Evolutionary conservation across 2,329 filamentous ascomycete species (phyloP).

Genomic region (Ophiostoma sp.): DNA sequence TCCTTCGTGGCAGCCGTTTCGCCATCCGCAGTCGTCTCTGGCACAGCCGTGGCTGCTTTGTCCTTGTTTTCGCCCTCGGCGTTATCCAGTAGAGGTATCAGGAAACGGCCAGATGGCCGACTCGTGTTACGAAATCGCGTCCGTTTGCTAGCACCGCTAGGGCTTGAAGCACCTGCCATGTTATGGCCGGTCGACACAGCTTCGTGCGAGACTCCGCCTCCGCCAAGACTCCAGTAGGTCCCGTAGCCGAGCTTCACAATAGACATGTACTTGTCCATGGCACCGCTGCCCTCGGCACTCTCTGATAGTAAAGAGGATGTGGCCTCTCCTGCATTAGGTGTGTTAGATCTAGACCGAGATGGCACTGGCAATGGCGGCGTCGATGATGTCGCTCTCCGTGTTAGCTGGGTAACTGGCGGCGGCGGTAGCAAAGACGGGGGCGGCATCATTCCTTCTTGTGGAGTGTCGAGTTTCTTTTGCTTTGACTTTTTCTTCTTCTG

Average conservation of each 20-base stretch:
- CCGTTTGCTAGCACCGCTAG: not conserved
- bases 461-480: not conserved
- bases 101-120: slow-evolving; percentile 44
- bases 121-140: slow-evolving; percentile 15
- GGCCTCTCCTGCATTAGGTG: not conserved
- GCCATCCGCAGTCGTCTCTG: not conserved
- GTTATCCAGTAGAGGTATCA: slow-evolving; percentile 64
- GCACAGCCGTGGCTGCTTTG: not conserved
- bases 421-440: slow-evolving; percentile 25
- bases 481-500: not conserved
- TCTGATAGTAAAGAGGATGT: slow-evolving; percentile 17
- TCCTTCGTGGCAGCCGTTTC: not conserved
- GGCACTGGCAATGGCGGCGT: not conserved
- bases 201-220: slow-evolving; percentile 23
- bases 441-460: not conserved
- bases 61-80: slow-evolving; percentile 37
- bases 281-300: slow-evolving; percentile 29
- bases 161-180: not conserved
- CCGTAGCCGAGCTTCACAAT: slow-evolving; percentile 64
- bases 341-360: slow-evolving; percentile 16
- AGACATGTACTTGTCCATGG: slow-evolving; percentile 53
- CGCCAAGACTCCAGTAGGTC: slow-evolving; percentile 56
- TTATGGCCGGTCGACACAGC: slow-evolving; percentile 13
- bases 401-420: slow-evolving; percentile 27
- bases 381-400: slow-evolving; percentile 21